Conservation (phyloP, 2,329 filamentous ascomycete species). For the Ophiocordyceps camponoti-saundersi region DNA sequence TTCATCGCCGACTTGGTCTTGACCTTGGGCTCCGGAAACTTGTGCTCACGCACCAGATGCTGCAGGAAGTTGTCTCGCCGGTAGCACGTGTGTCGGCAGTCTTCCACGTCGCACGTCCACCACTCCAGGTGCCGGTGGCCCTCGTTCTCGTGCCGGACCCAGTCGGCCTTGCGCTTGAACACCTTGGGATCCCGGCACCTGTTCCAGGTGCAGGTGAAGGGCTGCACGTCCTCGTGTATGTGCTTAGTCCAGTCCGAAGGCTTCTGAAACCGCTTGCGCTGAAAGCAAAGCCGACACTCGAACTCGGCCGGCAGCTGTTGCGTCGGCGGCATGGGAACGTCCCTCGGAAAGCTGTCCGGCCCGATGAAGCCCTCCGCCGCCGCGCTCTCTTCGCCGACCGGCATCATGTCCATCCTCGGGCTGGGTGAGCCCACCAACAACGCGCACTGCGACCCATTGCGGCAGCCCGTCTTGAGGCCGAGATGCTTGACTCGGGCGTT, state of each 20-base stretch:
- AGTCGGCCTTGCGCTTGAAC: constrained; percentile 91
- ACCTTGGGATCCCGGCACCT: constrained; percentile 72
- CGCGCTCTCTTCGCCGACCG: constrained; percentile 50
- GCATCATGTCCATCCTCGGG: not conserved
- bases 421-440: constrained; percentile 9
- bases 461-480: constrained; percentile 20
- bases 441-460: constrained; percentile 36
- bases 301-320: constrained; percentile 67
- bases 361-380: constrained; percentile 49
- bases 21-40: constrained; percentile 63
- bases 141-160: constrained; percentile 89
- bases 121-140: constrained; percentile 78
- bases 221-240: constrained; percentile 83
- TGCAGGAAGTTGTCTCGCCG: constrained; percentile 87
- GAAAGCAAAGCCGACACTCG: constrained; percentile 78
- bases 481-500: constrained; percentile 46
- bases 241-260: constrained; percentile 96
- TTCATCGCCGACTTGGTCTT: constrained; percentile 57
- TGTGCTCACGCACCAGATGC: constrained; percentile 83
- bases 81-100: constrained; percentile 70
- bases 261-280: constrained; percentile 70
- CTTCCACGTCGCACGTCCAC: constrained; percentile 72
- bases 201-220: constrained; percentile 83
- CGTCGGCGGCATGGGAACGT: constrained; percentile 70
- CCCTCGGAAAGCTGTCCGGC: constrained; percentile 58